Evolutionary conservation across 306 rosid species (phyloP).

Genomic region (Prosopis cineraria): DNA sequence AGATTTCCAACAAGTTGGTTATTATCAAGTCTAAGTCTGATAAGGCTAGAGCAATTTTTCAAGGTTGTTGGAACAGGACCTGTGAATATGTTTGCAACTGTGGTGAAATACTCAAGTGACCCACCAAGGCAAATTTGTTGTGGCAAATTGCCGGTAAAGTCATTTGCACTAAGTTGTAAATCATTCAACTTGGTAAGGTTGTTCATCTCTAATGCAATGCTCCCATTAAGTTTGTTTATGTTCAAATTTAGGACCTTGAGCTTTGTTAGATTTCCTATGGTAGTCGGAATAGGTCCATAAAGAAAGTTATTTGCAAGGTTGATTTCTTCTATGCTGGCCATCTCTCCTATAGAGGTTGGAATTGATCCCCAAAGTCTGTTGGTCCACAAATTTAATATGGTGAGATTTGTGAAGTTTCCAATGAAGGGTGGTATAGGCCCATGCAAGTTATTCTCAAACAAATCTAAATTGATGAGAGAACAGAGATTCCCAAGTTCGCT

Average conservation of each 20-base stretch:
- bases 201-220: background rate
- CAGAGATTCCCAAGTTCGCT: too few relatives aligned
- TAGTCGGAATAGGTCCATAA: background rate
- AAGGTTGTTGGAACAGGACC: constrained; percentile 15
- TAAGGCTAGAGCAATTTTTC: background rate
- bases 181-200: background rate
- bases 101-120: background rate
- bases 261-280: background rate
- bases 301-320: background rate
- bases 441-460: too few relatives aligned
- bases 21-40: constrained; percentile 36
- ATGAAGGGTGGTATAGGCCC: background rate
- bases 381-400: too few relatives aligned
- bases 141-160: background rate
- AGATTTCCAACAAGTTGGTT: constrained; percentile 45
- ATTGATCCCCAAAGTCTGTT: background rate
- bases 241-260: background rate
- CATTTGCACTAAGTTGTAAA: background rate
- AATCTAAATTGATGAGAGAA: too few relatives aligned
- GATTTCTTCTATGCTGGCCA: background rate
- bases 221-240: background rate
- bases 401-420: too few relatives aligned
- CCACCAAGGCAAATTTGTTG: background rate
- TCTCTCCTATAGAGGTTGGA: background rate
- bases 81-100: background rate